Conservation (phyloP, 2,329 filamentous ascomycete species). For the Colletotrichum sp. region DNA sequence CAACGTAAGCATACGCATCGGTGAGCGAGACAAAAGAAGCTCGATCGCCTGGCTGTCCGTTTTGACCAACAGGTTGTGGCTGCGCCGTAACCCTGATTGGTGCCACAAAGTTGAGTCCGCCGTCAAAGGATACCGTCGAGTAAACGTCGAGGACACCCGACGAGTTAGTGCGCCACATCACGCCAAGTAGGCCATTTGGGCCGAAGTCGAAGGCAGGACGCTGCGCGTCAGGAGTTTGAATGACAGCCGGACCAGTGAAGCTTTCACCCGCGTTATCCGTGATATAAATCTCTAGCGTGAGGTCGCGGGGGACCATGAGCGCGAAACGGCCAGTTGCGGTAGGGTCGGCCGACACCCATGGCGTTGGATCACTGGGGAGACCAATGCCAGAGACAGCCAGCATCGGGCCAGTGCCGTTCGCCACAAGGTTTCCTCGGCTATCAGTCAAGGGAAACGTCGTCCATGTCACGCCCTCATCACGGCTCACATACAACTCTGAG, state of each 20-base stretch:
- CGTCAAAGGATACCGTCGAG: not conserved
- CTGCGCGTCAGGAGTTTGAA: not conserved
- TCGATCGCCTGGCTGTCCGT: not conserved
- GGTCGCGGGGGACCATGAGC: not conserved
- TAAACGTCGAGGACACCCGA: not conserved
- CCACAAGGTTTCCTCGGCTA: not conserved
- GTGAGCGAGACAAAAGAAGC: not conserved
- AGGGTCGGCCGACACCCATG: not conserved
- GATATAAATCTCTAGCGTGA: not conserved
- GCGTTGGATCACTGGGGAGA: not conserved
- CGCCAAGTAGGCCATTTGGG: not conserved
- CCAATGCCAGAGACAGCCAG: not conserved
- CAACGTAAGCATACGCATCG: not conserved
- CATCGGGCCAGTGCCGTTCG: not conserved
- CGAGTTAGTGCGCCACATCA: not conserved
- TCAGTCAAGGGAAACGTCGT: not conserved
- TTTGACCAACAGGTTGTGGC: not conserved
- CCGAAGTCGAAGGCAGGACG: not conserved
- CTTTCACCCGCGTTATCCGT: not conserved
- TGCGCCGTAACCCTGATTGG: not conserved
- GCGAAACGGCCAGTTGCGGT: not conserved
- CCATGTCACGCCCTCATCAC: not conserved
- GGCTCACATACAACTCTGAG: not conserved
- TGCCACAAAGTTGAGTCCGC: not conserved
- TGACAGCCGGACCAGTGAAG: not conserved